Conservation (phyloP, 768 basidiomycete species). For the Serendipita sp. region DNA sequence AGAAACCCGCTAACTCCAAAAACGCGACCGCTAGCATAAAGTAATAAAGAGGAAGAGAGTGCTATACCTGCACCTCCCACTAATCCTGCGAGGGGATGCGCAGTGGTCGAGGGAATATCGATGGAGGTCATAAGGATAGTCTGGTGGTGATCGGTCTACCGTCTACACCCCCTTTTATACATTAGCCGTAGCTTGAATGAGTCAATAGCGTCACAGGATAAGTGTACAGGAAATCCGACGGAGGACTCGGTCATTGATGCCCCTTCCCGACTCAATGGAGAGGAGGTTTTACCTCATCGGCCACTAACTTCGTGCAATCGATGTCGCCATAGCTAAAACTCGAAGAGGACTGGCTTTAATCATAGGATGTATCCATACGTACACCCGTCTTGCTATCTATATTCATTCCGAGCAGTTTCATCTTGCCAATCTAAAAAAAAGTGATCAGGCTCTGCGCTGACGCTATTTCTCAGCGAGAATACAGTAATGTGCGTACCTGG, state of each 20-base stretch:
- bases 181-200: no score
- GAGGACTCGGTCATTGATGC: no score
- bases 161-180: no score
- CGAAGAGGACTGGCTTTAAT: neutral
- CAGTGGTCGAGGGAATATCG: neutral
- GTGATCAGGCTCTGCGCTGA: neutral
- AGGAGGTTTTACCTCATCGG: no score
- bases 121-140: neutral
- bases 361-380: conserved; percentile 43
- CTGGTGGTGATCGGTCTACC: neutral
- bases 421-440: conserved; percentile 45
- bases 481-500: conserved; percentile 37
- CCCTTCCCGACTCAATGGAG: no score
- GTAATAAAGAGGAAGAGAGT: conserved; percentile 34
- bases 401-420: conserved; percentile 81
- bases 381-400: conserved; percentile 74
- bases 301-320: no score
- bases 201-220: no score
- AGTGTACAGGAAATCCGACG: no score
- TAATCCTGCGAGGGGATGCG: conserved; percentile 16
- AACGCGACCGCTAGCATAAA: conserved; percentile 37
- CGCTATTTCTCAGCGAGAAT: neutral
- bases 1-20: conserved; percentile 50
- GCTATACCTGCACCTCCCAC: conserved; percentile 39
- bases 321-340: neutral